Evolutionary conservation across 352 stramenopile genomes (phyloP).

Genomic region (Pythium apleroticum): DNA sequence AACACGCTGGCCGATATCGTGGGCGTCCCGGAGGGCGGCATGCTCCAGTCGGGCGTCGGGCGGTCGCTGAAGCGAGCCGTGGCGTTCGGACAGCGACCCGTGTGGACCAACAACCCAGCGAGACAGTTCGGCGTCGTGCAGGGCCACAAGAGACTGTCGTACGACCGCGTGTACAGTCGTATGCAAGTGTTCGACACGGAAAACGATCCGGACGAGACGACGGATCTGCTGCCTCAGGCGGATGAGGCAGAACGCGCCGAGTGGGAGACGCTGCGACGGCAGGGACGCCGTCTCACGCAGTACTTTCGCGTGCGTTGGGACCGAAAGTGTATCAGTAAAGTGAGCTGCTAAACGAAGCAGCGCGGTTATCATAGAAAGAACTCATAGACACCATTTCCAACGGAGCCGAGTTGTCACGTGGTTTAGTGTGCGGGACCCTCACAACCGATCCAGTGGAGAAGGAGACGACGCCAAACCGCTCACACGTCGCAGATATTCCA

Average conservation of each 20-base stretch:
- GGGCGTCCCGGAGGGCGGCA: constrained; percentile 15
- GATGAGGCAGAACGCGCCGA: neutral
- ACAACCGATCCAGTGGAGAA: no score
- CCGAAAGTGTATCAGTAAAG: neutral
- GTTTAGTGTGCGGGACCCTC: no score
- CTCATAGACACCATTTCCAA: no score
- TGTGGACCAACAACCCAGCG: constrained; percentile 53
- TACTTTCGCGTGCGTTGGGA: neutral
- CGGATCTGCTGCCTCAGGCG: constrained; percentile 13
- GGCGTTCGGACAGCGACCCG: constrained; percentile 29
- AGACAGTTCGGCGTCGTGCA: constrained; percentile 38
- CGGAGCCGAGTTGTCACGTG: no score
- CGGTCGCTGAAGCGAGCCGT: constrained; percentile 39
- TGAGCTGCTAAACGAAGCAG: neutral
- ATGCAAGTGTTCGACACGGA: constrained; percentile 39
- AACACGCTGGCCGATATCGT: constrained; percentile 27
- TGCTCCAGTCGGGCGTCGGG: constrained; percentile 20
- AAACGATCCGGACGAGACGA: constrained; percentile 35
- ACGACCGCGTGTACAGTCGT: constrained; percentile 34
- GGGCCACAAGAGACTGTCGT: constrained; percentile 35
- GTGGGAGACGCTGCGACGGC: neutral
- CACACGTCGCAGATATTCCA: neutral
- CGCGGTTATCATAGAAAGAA: neutral
- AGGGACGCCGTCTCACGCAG: neutral
- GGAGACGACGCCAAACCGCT: neutral